phyloP scores from a whole-genome alignment of 2,329 filamentous ascomycete species.

The Hymenoscyphus fraxineus region DNA sequence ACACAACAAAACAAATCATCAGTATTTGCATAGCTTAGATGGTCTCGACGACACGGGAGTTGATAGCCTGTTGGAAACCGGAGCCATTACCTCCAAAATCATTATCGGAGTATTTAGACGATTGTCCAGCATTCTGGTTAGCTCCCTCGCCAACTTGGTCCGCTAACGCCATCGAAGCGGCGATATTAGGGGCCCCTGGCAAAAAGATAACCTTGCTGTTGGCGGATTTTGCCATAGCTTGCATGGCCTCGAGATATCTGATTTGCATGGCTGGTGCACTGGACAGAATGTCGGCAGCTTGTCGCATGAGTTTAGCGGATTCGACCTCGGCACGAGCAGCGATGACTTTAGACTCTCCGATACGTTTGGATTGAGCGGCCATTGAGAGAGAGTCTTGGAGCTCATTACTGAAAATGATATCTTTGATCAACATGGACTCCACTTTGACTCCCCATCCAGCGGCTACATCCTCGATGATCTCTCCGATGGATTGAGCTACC shows the following conservation, averaged over 20 bases:
- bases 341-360: slow-evolving; percentile 97
- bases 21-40: slow-evolving; percentile 52
- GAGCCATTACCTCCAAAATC: slow-evolving; percentile 53
- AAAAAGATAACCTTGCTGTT: slow-evolving; percentile 87
- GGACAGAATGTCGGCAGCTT: slow-evolving; percentile 89
- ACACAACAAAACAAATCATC: slow-evolving; percentile 23
- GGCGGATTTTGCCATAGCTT: slow-evolving; percentile 92
- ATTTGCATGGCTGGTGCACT: slow-evolving; percentile 97
- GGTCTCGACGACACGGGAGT: slow-evolving; percentile 78
- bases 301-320: slow-evolving; percentile 85
- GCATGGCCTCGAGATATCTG: slow-evolving; percentile 96
- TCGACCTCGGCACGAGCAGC: slow-evolving; percentile 96
- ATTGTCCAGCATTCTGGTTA: slow-evolving; percentile 44
- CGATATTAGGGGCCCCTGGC: slow-evolving; percentile 55
- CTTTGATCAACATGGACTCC: slow-evolving; percentile 98
- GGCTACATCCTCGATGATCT: slow-evolving; percentile 96
- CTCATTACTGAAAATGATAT: slow-evolving; percentile 95
- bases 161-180: slow-evolving; percentile 50
- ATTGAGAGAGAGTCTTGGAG: slow-evolving; percentile 95
- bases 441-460: slow-evolving; percentile 92
- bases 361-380: slow-evolving; percentile 97
- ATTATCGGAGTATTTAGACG: slow-evolving; percentile 34
- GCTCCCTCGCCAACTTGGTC: slow-evolving; percentile 53
- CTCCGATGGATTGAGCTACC: slow-evolving; percentile 88
- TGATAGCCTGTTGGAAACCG: slow-evolving; percentile 76